Base-by-base conservation (phyloP, 306 rosid genomes). In the Lathyrus tuberosus region DNA sequence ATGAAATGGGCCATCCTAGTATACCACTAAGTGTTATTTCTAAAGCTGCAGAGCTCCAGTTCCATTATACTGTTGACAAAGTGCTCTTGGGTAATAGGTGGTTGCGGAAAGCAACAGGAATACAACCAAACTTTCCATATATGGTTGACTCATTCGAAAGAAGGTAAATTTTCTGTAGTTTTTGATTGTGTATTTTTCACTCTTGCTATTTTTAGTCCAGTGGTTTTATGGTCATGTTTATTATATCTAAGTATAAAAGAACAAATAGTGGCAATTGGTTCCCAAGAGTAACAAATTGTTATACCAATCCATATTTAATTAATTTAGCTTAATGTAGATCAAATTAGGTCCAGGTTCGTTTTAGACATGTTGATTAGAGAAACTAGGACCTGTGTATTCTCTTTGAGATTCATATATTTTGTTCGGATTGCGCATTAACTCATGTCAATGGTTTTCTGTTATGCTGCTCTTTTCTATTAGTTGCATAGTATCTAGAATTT, bases 81-180 rank as follows among this genome's bases (percentile, higher is more conserved):
- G 88, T 83, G 18, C 78, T 94, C 73, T 89, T 94, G 33, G 99
- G 99, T 59, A 95, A 91, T 78, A 89, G 97, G 84, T 91, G 97
- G 99, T 63, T 95, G 66, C 85, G 99, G 72, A 95, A 82, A 86
- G 95, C 95, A 62, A 81, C 89, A 31, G 97, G 97, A 74, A 95
- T 95, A 81, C 99, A 95, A 52, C 99, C 97, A 9, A 87, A 83
- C 48, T 95, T 95, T 82, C 99, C 99, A 8, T 95, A 89, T 72
- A 69, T 95, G 88, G 97, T 95, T 47, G 99, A 95, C 85, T 86
- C 97, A 13, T 95, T 95, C 66, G 99, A 95, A 83, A 91, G 86
- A 82, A 91, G 99, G 97, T 95, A 84, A 54, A 18, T 46, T 40
- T 5, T 16, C 17, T 76, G 62, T 10, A 37, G 43, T 40, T 78